Evolutionary conservation across 169 alveolate species (phyloP).

Genomic region (Babesia bigemina): DNA sequence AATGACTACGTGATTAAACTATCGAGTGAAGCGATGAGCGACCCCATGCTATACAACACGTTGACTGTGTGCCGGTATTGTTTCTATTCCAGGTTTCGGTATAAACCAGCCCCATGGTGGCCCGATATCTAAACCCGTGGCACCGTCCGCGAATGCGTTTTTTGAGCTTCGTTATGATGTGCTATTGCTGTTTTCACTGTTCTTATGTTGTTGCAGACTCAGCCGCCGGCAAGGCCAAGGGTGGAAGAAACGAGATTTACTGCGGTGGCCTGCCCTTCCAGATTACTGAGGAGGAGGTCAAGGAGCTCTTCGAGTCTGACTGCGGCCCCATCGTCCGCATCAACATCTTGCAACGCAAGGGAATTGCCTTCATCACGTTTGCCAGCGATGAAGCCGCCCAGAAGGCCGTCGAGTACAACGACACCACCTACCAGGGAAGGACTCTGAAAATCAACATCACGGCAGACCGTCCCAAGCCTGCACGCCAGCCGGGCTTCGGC

Average conservation of each 20-base stretch:
- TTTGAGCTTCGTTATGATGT: background rate
- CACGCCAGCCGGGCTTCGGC: conserved; percentile 64
- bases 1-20: conserved; percentile 36
- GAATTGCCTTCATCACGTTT: conserved; percentile 89
- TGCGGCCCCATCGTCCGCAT: conserved; percentile 86
- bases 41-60: background rate
- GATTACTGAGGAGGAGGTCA: conserved; percentile 83
- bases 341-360: conserved; percentile 82
- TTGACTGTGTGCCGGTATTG: background rate
- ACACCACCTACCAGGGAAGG: conserved; percentile 84
- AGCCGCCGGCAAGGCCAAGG: background rate
- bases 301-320: conserved; percentile 85
- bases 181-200: background rate
- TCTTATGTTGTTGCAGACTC: background rate
- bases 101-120: too few relatives aligned
- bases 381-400: conserved; percentile 84
- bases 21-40: conserved; percentile 75
- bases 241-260: conserved; percentile 79
- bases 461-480: conserved; percentile 79
- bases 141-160: too few relatives aligned
- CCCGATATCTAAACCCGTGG: too few relatives aligned
- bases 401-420: conserved; percentile 86
- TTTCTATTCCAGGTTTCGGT: background rate
- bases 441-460: conserved; percentile 82
- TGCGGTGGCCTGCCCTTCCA: conserved; percentile 88